Evolutionary conservation across 2,329 filamentous ascomycete genomes (phyloP).

Genomic region (Penicillium corylophilum): DNA sequence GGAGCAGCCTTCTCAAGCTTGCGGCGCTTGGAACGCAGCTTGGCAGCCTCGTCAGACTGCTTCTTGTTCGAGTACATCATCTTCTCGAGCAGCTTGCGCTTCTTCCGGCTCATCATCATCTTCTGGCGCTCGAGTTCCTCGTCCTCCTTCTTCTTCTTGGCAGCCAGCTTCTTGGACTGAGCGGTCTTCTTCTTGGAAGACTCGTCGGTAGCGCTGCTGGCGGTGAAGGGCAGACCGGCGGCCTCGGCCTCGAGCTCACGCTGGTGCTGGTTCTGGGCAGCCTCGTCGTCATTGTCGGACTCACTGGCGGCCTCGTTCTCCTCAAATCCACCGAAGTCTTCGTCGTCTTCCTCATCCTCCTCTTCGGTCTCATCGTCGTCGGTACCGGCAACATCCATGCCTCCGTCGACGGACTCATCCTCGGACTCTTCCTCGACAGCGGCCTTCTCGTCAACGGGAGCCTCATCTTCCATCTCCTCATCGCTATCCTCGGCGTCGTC

Average conservation of each 20-base stretch:
- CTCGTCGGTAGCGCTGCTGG: slow-evolving; percentile 54
- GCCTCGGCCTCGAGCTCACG: slow-evolving; percentile 91
- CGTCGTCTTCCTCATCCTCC: slow-evolving; percentile 45
- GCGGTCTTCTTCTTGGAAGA: slow-evolving; percentile 68
- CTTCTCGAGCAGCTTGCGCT: slow-evolving; percentile 95
- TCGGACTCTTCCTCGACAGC: slow-evolving; percentile 17
- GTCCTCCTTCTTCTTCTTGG: slow-evolving; percentile 65
- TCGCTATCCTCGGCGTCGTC: slow-evolving; percentile 56
- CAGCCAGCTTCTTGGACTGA: slow-evolving; percentile 67
- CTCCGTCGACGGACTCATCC: slow-evolving; percentile 19
- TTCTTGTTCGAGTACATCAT: slow-evolving; percentile 96
- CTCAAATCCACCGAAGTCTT: slow-evolving; percentile 53
- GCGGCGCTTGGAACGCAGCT: slow-evolving; percentile 83
- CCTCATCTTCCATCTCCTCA: slow-evolving; percentile 40
- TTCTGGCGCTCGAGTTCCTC: slow-evolving; percentile 91
- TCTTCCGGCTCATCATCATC: slow-evolving; percentile 98
- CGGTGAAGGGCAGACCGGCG: slow-evolving; percentile 59
- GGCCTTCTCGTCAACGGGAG: slow-evolving; percentile 20
- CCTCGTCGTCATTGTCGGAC: slow-evolving; percentile 60
- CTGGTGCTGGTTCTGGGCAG: slow-evolving; percentile 70
- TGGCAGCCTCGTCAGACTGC: slow-evolving; percentile 86
- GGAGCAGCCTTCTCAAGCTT: slow-evolving; percentile 67
- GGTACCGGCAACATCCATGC: slow-evolving; percentile 20
- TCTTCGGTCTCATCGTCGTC: slow-evolving; percentile 28
- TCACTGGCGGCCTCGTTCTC: slow-evolving; percentile 45